Base-by-base conservation (phyloP, 305 asterid genomes). In the Fraxinus ornus region DNA sequence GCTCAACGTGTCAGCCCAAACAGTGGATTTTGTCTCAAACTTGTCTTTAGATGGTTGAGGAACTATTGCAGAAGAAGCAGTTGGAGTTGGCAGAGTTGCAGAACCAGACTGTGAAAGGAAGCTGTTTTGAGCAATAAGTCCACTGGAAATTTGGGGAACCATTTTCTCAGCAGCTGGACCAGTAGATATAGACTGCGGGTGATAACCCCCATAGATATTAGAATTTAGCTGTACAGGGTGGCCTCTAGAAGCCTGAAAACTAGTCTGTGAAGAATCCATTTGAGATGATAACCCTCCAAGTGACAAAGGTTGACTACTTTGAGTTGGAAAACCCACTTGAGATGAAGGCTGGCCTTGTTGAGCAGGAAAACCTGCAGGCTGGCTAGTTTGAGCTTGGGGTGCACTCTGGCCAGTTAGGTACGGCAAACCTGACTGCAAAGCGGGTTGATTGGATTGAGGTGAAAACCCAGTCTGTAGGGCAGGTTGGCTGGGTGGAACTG, bases 1-100 rank as follows among this genome's bases (percentile, higher is more conserved):
- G 86, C 93, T 95, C 84, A 95, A 91, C 41, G 99, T 93, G 86
- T 95, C 99, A 0, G 97, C 88, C 99, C 99, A 95, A 79, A 95
- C 93, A 33, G 98, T 89, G 82, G 99, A 95, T 82, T 95, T 95
- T 0, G 97, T 92, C 91, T 92, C 96, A 70, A 95, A 94, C 89
- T 94, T 95, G 82, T 90, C 93, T 5, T 89, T 87, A 41, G 95
- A 87, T 74, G 94, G 87, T 82, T 88, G 95, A 85, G 95, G 80
- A 84, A 81, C 93, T 33, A 81, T 36, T 52, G 92, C 85, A 81
- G 88, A 84, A 82, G 91, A 76, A 21, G 78, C 90, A 13, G 87
- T 76, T 35, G 89, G 85, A 85, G 91, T 77, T 78, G 93, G 83
- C 75, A 74, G 80, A 36, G 70, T 26, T 26, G 86, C 83, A 62